phyloP scores from a whole-genome alignment of 495 filamentous ascomycete species.

The Podospora pseudocomata region DNA sequence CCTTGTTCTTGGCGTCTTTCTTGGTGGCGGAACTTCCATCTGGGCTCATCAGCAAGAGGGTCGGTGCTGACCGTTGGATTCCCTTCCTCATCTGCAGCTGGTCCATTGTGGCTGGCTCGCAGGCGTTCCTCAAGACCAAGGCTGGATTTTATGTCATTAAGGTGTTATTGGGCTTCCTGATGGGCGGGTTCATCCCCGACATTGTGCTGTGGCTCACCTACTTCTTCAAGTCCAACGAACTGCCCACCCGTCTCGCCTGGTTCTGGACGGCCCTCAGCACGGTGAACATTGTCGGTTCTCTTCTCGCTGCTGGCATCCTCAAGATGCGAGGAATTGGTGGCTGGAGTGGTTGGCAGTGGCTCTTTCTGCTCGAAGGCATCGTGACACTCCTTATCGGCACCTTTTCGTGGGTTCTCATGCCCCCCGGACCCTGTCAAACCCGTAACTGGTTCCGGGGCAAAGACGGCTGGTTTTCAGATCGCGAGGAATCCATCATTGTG shows the following conservation, averaged over 20 bases:
- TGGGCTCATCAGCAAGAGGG: conserved; percentile 46
- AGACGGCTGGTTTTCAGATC: conserved; percentile 58
- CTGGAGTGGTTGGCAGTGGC: conserved; percentile 49
- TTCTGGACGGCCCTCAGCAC: conserved; percentile 50
- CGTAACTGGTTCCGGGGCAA: conserved; percentile 52
- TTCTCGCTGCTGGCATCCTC: conserved; percentile 51
- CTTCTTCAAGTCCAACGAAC: conserved; percentile 51
- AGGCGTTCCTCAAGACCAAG: conserved; percentile 38
- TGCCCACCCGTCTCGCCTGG: conserved; percentile 47
- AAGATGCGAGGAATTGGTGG: conserved; percentile 49
- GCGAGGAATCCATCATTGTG: conserved; percentile 57
- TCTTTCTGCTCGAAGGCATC: conserved; percentile 55
- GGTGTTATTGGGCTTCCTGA: conserved; percentile 44
- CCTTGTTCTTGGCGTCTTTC: conserved; percentile 46
- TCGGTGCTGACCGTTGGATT: conserved; percentile 49
- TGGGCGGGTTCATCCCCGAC: conserved; percentile 51
- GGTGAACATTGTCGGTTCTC: conserved; percentile 46
- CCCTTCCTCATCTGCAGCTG: conserved; percentile 46
- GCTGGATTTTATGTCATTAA: conserved; percentile 42
- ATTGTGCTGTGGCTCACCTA: conserved; percentile 53
- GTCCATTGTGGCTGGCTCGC: conserved; percentile 40
- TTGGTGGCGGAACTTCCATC: conserved; percentile 47
- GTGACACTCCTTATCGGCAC: conserved; percentile 53
- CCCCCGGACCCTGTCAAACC: conserved; percentile 49
- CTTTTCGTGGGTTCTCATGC: conserved; percentile 53